Evolutionary conservation across 2,329 filamentous ascomycete genomes (phyloP).

Genomic region (Pseudogymnoascus sp.): DNA sequence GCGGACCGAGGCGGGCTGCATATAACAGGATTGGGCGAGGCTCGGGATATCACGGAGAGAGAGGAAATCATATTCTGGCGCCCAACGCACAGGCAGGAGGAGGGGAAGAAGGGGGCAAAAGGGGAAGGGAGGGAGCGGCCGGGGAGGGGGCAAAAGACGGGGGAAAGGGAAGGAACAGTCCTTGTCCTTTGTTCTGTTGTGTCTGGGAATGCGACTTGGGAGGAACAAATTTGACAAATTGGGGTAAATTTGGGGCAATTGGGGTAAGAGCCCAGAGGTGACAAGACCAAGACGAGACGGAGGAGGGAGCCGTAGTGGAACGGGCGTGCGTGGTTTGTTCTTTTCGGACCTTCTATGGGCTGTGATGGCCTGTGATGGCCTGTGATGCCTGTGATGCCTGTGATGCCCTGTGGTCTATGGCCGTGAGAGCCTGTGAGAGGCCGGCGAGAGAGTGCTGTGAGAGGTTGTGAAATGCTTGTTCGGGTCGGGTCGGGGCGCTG

Average conservation of each 20-base stretch:
- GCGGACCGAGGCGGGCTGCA: background rate
- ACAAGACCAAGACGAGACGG: background rate
- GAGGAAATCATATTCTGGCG: background rate
- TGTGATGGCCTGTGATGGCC: background rate
- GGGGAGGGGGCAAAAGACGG: background rate
- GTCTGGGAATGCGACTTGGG: background rate
- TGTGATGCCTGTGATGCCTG: background rate
- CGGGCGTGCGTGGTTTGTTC: background rate
- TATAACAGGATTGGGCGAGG: background rate
- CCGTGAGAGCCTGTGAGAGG: background rate
- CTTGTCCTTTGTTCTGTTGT: background rate
- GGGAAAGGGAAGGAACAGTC: background rate
- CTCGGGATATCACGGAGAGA: slow-evolving; percentile 6
- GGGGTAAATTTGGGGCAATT: background rate
- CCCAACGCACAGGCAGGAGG: slow-evolving; percentile 2
- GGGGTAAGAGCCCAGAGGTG: background rate
- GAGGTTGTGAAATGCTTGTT: slow-evolving; percentile 1
- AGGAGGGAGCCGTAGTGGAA: background rate
- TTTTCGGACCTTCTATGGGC: background rate
- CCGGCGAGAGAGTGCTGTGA: background rate
- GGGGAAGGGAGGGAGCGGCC: too few relatives aligned
- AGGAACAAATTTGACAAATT: background rate
- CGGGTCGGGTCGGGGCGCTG: background rate
- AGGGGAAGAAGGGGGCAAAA: background rate
- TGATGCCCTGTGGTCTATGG: background rate